Evolutionary conservation across 495 filamentous ascomycete genomes (phyloP).

Genomic region (Thermothielavioides terrestris): DNA sequence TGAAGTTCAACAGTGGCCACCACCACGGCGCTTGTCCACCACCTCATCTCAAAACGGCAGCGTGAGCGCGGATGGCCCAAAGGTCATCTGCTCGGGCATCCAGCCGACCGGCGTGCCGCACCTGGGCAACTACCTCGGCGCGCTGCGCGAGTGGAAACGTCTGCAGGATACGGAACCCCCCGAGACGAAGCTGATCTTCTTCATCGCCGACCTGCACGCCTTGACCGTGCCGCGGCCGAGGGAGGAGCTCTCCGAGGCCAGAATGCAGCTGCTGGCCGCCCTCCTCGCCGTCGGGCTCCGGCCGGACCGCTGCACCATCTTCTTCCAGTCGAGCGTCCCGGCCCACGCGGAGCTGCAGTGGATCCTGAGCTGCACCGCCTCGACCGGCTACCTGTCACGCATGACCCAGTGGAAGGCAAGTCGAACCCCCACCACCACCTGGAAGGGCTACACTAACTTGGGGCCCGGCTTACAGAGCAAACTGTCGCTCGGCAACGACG

Average conservation of each 20-base stretch:
- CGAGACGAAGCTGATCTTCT: conserved; percentile 61
- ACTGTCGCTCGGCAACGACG: conserved; percentile 48
- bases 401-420: conserved; percentile 96
- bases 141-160: conserved; percentile 75
- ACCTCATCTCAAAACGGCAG: too few species aligned
- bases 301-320: conserved; percentile 66
- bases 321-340: conserved; percentile 70
- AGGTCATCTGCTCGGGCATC: conserved; percentile 83
- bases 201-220: conserved; percentile 86
- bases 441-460: background rate
- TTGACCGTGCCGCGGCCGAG: conserved; percentile 68
- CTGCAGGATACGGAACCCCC: conserved; percentile 56
- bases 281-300: conserved; percentile 78
- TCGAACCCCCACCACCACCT: too few species aligned
- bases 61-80: background rate
- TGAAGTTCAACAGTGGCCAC: too few species aligned
- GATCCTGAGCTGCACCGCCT: conserved; percentile 85
- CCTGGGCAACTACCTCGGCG: conserved; percentile 91
- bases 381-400: conserved; percentile 76
- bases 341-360: conserved; percentile 87
- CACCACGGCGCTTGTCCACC: too few species aligned
- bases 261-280: conserved; percentile 65
- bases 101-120: conserved; percentile 96
- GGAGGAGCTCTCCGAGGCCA: conserved; percentile 49
- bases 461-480: conserved; percentile 49